phyloP scores from a whole-genome alignment of 2,329 filamentous ascomycete species.

The Fusarium chlamydosporum region DNA sequence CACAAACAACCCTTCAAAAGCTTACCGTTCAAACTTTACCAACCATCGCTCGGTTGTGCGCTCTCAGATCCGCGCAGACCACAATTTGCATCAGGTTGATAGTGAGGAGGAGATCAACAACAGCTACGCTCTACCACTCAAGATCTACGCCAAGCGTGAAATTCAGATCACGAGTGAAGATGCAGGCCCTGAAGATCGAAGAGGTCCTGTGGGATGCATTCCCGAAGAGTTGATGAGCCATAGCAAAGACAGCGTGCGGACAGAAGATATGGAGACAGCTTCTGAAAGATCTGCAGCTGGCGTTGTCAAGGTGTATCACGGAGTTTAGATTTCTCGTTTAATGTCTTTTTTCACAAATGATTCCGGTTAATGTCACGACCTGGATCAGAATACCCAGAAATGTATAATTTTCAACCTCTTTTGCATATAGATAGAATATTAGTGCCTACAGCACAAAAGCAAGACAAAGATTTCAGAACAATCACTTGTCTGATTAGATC shows the following conservation, averaged over 20 bases:
- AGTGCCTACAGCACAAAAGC: slow-evolving; percentile 25
- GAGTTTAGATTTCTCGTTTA: slow-evolving; percentile 38
- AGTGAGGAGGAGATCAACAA: slow-evolving; percentile 58
- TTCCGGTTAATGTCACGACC: slow-evolving; percentile 9
- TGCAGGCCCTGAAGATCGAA: slow-evolving; percentile 41
- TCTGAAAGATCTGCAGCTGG: slow-evolving; percentile 49
- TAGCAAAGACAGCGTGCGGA: slow-evolving; percentile 44
- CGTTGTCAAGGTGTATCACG: slow-evolving; percentile 50
- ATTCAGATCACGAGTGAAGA: slow-evolving; percentile 51
- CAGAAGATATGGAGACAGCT: slow-evolving; percentile 46
- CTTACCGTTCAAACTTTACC: slow-evolving; percentile 49
- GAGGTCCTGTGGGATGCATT: slow-evolving; percentile 42
- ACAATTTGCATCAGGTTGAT: slow-evolving; percentile 49
- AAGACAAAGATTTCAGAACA: background rate
- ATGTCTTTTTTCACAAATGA: slow-evolving; percentile 26
- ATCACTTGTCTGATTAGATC: background rate
- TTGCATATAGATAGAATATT: slow-evolving; percentile 23
- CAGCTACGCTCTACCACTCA: slow-evolving; percentile 53
- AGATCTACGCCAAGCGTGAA: slow-evolving; percentile 57
- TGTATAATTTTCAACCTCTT: slow-evolving; percentile 1
- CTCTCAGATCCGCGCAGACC: slow-evolving; percentile 45
- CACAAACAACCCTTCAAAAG: slow-evolving; percentile 47
- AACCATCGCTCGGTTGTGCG: slow-evolving; percentile 46
- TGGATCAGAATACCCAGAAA: slow-evolving; percentile 28
- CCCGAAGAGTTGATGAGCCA: slow-evolving; percentile 33